Base-by-base conservation (phyloP, 2,329 filamentous ascomycete genomes). In the Colletotrichum tabaci region DNA sequence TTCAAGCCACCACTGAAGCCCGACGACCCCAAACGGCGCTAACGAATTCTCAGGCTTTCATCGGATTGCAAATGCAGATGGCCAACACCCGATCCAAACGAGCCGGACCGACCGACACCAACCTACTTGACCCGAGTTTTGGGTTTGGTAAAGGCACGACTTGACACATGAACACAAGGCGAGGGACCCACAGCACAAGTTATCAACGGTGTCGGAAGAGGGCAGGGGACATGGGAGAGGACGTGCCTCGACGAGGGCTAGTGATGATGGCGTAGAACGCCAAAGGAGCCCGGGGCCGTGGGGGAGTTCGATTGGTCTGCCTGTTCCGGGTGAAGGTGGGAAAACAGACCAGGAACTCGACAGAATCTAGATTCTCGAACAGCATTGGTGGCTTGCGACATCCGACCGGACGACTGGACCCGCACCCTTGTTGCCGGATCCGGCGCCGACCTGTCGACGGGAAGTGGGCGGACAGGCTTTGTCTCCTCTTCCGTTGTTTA, bases 351-450 rank as follows among this genome's bases (percentile, higher is more conserved):
- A 65, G 35, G 23, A 6, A n/a, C 15, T 57, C 26, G 35, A 30
- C 49, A 30, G 23, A 46, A 26, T 21, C 40, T 56, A 55, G 62
- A 56, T 26, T 30, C 26, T 23, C 18, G 30, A 18, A 18, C 40
- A 21, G 18, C 42, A 46, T 47, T 61, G 58, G 42, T 47, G 38
- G 26, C 26, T 12, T 12, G 18, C 52, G 40, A 42, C 42, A n/a
- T 46, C 16, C 23, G 12, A n/a, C 40, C 42, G 40, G 38, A 21
- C 26, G 16, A 23, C 38, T 63, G 38, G 16, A 40, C 23, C 30
- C 26, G 44, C n/a, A 38, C 18, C 38, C 23, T 40, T 23, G 16
- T 23, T 55, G 61, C 38, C 49, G 61, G 47, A 63, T 55, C 49
- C 49, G 61, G 61, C 21, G 61, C 38, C 49, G 61, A 35, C 16